Evolutionary conservation across 78 protist genomes (phyloP).

Genomic region (Tieghemostelium lacteum): DNA sequence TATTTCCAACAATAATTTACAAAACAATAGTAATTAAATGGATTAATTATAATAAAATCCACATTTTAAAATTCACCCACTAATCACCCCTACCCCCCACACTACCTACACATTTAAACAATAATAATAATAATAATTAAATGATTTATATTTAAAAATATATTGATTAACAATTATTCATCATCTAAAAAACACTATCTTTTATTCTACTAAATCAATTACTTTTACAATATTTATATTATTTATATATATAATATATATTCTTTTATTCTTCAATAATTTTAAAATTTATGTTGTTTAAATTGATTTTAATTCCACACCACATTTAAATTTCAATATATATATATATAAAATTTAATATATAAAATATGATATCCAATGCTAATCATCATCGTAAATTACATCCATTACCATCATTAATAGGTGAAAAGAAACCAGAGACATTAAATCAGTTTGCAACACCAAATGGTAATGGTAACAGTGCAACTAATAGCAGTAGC

Average conservation of each 20-base stretch:
- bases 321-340: not conserved
- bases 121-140: no score
- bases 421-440: constrained; percentile 20
- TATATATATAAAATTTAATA: not conserved
- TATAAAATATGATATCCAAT: constrained; percentile 23
- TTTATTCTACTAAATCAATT: not conserved
- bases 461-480: no score
- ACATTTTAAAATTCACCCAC: not conserved
- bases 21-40: not conserved
- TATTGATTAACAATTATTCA: no score
- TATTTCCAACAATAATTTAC: not conserved
- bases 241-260: no score
- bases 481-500: not conserved
- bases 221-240: no score
- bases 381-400: constrained; percentile 55
- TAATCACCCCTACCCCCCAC: no score
- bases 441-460: no score
- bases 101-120: no score
- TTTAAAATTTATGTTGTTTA: not conserved
- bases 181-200: no score
- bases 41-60: not conserved
- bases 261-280: not conserved
- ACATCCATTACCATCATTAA: not conserved
- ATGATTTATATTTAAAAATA: no score
- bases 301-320: no score